Evolutionary conservation across 192 early-diverging fungal genomes (phyloP).

Genomic region (Cetraspora pellucida): DNA sequence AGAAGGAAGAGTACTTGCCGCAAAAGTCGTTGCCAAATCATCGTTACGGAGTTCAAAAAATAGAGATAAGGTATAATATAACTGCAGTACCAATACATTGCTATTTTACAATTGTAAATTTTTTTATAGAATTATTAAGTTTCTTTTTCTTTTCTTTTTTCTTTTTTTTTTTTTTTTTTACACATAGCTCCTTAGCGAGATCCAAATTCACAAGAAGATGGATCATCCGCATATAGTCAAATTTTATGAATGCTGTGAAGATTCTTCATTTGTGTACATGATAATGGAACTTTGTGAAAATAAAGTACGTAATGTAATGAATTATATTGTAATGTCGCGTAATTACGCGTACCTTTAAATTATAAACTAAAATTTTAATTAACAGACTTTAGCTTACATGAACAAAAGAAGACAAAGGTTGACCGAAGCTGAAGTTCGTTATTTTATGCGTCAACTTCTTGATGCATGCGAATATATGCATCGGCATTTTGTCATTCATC

Average conservation of each 20-base stretch:
- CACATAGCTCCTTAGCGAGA: constrained; percentile 71
- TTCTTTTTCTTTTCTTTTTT: background rate
- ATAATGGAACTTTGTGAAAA: constrained; percentile 92
- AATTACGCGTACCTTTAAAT: background rate
- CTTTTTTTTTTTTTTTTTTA: background rate
- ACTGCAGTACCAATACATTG: too few species aligned
- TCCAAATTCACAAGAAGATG: constrained; percentile 74
- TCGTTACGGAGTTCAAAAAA: constrained; percentile 48
- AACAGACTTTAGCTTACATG: constrained; percentile 83
- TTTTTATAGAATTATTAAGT: background rate
- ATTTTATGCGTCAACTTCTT: constrained; percentile 81
- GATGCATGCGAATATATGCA: constrained; percentile 85
- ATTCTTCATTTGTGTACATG: constrained; percentile 82
- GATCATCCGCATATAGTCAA: constrained; percentile 80
- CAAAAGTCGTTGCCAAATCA: constrained; percentile 59
- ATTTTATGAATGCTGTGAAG: constrained; percentile 87
- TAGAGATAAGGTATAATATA: constrained; percentile 45
- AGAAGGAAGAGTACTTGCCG: constrained; percentile 59
- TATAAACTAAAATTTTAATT: background rate
- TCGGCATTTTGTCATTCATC: constrained; percentile 76
- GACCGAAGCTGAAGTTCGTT: constrained; percentile 89
- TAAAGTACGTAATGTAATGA: constrained; percentile 49
- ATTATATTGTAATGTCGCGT: background rate
- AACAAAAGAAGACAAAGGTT: constrained; percentile 75
- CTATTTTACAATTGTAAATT: background rate